A percentile compares a stretch with the other conserved stretches of the same genome.
Conservation (phyloP, 208 protist species). For the Giardia muris region DNA sequence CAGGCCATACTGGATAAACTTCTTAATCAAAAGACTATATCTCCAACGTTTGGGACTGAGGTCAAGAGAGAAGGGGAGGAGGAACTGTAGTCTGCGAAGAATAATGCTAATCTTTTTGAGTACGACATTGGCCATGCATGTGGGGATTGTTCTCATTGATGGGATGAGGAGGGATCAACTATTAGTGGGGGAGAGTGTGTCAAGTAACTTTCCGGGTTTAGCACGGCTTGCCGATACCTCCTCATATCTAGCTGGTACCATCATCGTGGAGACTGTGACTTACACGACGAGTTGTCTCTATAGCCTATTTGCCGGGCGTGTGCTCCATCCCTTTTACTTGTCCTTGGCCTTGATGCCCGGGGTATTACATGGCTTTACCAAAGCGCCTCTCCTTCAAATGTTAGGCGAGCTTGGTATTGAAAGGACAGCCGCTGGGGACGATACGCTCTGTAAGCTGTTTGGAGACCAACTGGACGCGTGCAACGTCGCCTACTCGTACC, state of each 20-base stretch:
- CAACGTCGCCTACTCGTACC: not conserved
- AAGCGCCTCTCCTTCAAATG: not conserved
- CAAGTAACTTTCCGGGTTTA: too few species aligned
- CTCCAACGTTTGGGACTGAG: too few species aligned
- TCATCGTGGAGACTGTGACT: not conserved
- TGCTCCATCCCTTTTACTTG: not conserved
- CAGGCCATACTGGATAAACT: too few species aligned
- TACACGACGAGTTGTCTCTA: not conserved
- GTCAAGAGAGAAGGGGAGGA: too few species aligned
- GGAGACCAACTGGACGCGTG: not conserved
- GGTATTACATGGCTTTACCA: not conserved
- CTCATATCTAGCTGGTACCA: not conserved
- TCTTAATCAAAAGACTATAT: too few species aligned
- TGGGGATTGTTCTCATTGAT: too few species aligned
- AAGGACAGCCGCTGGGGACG: not conserved
- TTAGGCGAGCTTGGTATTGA: not conserved
- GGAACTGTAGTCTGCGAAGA: too few species aligned
- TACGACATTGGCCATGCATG: too few species aligned
- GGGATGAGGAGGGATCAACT: too few species aligned
- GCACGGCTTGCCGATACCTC: not conserved
- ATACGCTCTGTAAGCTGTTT: not conserved
- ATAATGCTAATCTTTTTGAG: too few species aligned
- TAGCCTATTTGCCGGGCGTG: not conserved
- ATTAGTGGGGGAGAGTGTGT: too few species aligned
- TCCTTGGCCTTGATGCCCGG: not conserved